Evolutionary conservation across 2,329 filamentous ascomycete species (phyloP).

Genomic region (Phaeophleospora eucalypticola): DNA sequence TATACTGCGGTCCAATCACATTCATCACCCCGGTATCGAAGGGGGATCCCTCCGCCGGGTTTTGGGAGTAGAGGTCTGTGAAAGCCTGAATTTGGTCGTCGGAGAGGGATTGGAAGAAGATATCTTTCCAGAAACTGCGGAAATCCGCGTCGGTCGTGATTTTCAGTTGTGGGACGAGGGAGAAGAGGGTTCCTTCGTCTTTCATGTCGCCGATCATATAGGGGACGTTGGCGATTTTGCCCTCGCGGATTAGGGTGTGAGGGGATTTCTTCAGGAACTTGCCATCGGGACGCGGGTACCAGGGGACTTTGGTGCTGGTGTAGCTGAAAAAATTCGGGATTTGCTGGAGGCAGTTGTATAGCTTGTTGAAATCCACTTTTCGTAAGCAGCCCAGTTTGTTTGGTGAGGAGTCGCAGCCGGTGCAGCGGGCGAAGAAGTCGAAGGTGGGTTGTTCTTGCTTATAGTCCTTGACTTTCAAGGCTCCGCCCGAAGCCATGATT

Average conservation of each 20-base stretch:
- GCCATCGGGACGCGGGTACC: constrained; percentile 10
- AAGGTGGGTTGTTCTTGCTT: constrained; percentile 30
- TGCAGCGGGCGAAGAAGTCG: constrained; percentile 8
- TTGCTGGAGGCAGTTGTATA: constrained; percentile 8
- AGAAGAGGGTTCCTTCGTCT: constrained; percentile 5
- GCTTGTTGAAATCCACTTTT: constrained; percentile 40
- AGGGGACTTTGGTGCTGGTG: constrained; percentile 1
- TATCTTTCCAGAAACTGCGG: constrained; percentile 11
- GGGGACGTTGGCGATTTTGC: constrained; percentile 11
- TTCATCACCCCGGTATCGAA: constrained; percentile 66
- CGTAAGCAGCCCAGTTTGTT: constrained; percentile 51
- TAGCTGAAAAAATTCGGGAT: constrained; percentile 10
- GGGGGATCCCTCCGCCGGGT: constrained; percentile 58
- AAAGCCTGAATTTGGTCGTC: constrained; percentile 37
- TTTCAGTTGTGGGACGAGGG: constrained; percentile 7
- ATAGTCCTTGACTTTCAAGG: constrained; percentile 35
- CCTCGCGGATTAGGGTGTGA: constrained; percentile 5
- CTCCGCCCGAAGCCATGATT: constrained; percentile 70
- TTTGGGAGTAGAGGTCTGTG: constrained; percentile 34
- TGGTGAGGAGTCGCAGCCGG: constrained; percentile 24
- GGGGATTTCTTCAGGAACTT: constrained; percentile 6
- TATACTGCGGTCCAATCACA: constrained; percentile 70
- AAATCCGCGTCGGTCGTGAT: constrained; percentile 11
- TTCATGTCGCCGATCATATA: constrained; percentile 14
- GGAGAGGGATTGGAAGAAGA: constrained; percentile 52